Evolutionary conservation across 345 rosid genomes (phyloP), one percentile per base, ranked within the genome.

Genomic region (Linum tenue): DNA sequence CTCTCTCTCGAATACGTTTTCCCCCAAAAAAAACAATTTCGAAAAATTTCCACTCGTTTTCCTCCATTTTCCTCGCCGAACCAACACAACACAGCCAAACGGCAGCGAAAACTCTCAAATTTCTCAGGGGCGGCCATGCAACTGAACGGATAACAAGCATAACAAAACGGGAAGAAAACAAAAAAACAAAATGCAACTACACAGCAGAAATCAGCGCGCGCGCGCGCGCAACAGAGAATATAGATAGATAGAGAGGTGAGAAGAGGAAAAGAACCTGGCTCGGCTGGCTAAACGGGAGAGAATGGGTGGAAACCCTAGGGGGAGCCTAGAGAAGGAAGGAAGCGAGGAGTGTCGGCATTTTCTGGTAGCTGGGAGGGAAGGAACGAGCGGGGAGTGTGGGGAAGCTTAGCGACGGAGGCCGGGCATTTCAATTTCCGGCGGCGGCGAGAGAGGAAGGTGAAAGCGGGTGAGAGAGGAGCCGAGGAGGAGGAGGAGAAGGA

Each of bases 401-500:
- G 60, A 16, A 58, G 61, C 37, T 61, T 53, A 68, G 55, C 3
- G 39, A 14, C 22, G 12, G 10, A 31, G 35, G 17, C 39, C 39
- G 22, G 61, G 38, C 70, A 60, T 59, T 67, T 16, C 15, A 1
- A 7, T 31, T 41, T 40, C 14, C 7, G 5, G 41, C 15, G 1
- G 22, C 35, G 39, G 39, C 5, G 67, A 56, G 40, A 64, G 64
- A 16, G 7, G 22, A 22, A 6, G 63, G 55, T 10, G 31, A 36
- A 9, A 31, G 37, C 11, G 15, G 22, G 37, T 37, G 53, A 39
- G 56, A 37, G 44, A 41, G 41, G n/a, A 51, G 56, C 38, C 14
- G 66, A 51, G 60, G 48, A 59, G 64, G 22, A 31, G 48, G 41
- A 42, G 4, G 56, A 48, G 63, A 56, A 60, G 53, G 36, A 31